phyloP scores from a whole-genome alignment of 768 basidiomycete species.

The Psilocybe sp. region DNA sequence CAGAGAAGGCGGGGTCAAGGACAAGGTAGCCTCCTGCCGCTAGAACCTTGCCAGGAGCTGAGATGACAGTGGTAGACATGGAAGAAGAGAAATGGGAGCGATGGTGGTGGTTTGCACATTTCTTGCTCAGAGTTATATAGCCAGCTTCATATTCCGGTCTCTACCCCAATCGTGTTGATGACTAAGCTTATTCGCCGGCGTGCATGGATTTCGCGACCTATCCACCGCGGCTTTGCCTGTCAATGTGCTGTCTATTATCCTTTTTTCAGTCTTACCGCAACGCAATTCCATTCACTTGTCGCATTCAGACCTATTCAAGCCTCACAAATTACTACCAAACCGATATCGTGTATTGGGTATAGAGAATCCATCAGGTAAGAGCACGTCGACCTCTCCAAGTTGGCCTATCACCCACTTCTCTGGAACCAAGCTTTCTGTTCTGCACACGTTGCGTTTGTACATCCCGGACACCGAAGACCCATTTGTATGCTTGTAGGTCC shows the following conservation, averaged over 20 bases:
- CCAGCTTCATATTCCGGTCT: conserved; percentile 10
- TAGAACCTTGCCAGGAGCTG: conserved; percentile 93
- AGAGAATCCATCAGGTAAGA: conserved; percentile 6
- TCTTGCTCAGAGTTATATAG: too few species aligned
- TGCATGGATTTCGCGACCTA: background rate
- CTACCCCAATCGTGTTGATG: too few species aligned
- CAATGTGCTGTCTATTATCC: background rate
- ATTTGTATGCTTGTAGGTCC: conserved; percentile 78
- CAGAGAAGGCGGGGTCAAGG: conserved; percentile 82
- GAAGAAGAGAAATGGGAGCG: conserved; percentile 11
- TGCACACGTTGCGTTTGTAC: conserved; percentile 84
- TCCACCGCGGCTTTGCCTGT: conserved; percentile 10
- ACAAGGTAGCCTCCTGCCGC: conserved; percentile 97
- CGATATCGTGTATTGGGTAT: too few species aligned
- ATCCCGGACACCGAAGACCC: conserved; percentile 88
- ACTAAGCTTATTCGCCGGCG: conserved; percentile 4
- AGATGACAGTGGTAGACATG: conserved; percentile 70
- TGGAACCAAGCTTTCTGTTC: conserved; percentile 90
- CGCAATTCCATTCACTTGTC: conserved; percentile 15
- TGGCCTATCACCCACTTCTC: conserved; percentile 56
- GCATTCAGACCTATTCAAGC: conserved; percentile 6
- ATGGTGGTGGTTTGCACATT: conserved; percentile 3
- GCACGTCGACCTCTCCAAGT: conserved; percentile 14
- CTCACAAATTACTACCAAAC: background rate
- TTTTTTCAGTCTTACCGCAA: conserved; percentile 5